These are phyloP conservation scores for Ogataea salicorniae DNA, from an alignment of 805 yeast genomes.

Conservation along the genomic window DNA sequence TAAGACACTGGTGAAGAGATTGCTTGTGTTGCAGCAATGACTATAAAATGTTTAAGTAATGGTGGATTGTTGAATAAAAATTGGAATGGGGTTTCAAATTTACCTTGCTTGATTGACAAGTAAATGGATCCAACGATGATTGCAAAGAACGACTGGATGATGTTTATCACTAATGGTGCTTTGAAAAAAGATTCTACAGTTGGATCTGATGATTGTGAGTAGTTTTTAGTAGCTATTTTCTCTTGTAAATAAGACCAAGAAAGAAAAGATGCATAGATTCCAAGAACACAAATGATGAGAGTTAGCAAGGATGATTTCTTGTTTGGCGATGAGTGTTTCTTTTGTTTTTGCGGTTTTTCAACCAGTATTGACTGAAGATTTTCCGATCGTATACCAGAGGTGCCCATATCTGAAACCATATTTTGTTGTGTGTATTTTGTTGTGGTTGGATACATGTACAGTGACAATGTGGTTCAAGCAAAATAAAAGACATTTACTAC, in stretches of 20 bases:
- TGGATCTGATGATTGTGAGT: slow-evolving; percentile 36
- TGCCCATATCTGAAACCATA: too few relatives aligned
- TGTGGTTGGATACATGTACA: too few relatives aligned
- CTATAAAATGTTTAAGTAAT: slow-evolving; percentile 34
- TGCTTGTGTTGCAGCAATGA: slow-evolving; percentile 71
- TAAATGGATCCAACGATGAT: slow-evolving; percentile 61
- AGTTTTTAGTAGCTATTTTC: slow-evolving; percentile 70
- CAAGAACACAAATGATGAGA: slow-evolving; percentile 37
- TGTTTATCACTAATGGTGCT: slow-evolving; percentile 74
- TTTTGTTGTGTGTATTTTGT: too few relatives aligned
- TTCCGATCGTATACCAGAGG: too few relatives aligned
- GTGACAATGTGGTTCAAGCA: too few relatives aligned
- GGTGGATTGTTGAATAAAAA: slow-evolving; percentile 31
- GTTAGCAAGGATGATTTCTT: slow-evolving; percentile 4
- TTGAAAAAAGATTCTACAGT: slow-evolving; percentile 38
- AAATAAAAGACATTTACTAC: background rate
- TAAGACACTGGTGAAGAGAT: slow-evolving; percentile 81
- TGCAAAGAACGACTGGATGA: slow-evolving; percentile 71
- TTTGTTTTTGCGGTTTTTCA: background rate
- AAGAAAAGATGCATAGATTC: slow-evolving; percentile 81
- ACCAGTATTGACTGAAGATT: background rate
- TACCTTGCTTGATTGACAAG: slow-evolving; percentile 33
- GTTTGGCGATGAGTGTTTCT: background rate
- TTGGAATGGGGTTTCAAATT: slow-evolving; percentile 28
- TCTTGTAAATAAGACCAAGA: slow-evolving; percentile 94